Conservation (phyloP, 2,329 filamentous ascomycete species). For the Cryphonectria parasitica region DNA sequence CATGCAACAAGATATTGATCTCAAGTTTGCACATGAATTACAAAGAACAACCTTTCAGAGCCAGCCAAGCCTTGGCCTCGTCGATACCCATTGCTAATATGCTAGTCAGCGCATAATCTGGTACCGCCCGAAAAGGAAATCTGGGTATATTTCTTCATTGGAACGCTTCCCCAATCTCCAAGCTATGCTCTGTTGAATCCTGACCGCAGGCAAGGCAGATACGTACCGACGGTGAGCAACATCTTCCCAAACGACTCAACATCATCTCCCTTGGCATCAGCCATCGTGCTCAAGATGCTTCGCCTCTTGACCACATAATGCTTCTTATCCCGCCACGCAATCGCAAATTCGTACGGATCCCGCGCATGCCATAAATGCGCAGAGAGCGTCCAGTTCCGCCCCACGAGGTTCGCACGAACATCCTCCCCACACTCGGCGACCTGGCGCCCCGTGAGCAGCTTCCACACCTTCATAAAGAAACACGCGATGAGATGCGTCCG, state of each 20-base stretch:
- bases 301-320: constrained; percentile 42
- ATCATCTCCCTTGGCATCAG: constrained; percentile 28
- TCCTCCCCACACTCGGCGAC: constrained; percentile 36
- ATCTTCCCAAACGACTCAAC: constrained; percentile 34
- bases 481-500: constrained; percentile 52
- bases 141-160: neutral
- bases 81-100: constrained; percentile 30
- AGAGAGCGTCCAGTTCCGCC: constrained; percentile 46
- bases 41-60: constrained; percentile 20
- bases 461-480: constrained; percentile 48
- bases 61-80: constrained; percentile 32
- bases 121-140: neutral
- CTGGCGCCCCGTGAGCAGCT: constrained; percentile 35
- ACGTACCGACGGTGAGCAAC: constrained; percentile 29
- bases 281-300: constrained; percentile 23
- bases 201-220: neutral
- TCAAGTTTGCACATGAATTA: neutral
- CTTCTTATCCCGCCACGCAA: constrained; percentile 42
- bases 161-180: neutral
- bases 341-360: constrained; percentile 43
- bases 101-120: neutral
- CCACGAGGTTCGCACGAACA: constrained; percentile 34
- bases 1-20: neutral
- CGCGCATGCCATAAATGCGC: constrained; percentile 44
- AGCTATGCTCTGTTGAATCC: neutral